Base-by-base conservation (phyloP, 2,329 filamentous ascomycete genomes). In the Penicillium sp. region DNA sequence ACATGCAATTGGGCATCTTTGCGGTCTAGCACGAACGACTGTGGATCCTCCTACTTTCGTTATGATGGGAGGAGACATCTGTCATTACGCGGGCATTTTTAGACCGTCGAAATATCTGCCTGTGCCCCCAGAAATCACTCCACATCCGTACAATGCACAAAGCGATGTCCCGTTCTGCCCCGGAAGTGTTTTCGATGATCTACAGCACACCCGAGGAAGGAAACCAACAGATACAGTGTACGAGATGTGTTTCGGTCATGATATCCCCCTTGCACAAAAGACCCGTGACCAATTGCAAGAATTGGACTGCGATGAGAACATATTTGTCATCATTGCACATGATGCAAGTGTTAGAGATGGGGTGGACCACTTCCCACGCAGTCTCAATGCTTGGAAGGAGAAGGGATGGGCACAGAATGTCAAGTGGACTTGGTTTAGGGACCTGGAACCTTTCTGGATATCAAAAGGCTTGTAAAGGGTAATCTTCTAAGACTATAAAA, bases 61-160 rank as follows among this genome's bases (percentile, higher is more conserved):
- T 1, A 55, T 71, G 8, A 53, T 72, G 50, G 69, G 63, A 9
- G 70, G 58, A 1, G 70, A 72, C 37, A 59, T 61, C 6, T 66
- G 61, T 16, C 68, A 72, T 46, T 60, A 64, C 40, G 48, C 56
- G 0, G 70, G 69, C 3, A 60, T 62, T 13, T 62, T 74, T 24
- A 58, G 73, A 16, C 71, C 71, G 4, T 67, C 61, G 4, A 47
- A 59, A 46, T 63, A 67, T 40, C 48, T 66, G 3, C 69, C 71
- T 18, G 55, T 73, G 7, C 69, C 69, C 0, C 10, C 29, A 13
- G 34, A 31, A 6, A 46, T 46, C n/a, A 34, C 43, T 4, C 43
- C 43, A n/a, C 43, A 46, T 16, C 43, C 43, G 4, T 46, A 46
- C 16, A 14, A 46, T 16, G 1, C 29, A 34, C 29, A 34, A 22